Evolutionary conservation across 2,329 filamentous ascomycete species (phyloP).

Genomic region (Aspergillus pseudoterreus): DNA sequence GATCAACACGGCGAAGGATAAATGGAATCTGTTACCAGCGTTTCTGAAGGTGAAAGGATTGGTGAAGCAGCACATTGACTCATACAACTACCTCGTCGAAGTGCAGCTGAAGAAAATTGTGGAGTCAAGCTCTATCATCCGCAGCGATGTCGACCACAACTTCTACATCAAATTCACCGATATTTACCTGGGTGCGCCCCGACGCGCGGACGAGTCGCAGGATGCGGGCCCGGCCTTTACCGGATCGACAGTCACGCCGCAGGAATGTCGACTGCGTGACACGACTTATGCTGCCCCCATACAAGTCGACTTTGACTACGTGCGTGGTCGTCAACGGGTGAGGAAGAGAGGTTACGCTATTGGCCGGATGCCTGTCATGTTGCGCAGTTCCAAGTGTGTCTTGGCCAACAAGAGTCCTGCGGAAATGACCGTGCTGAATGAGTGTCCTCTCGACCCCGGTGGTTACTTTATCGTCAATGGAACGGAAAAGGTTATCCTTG

Average conservation of each 20-base stretch:
- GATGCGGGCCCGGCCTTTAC: conserved; percentile 42
- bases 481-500: conserved; percentile 96
- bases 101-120: conserved; percentile 97
- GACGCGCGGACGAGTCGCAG: conserved; percentile 70
- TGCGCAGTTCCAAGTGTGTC: conserved; percentile 90
- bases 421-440: conserved; percentile 87
- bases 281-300: conserved; percentile 98
- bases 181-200: conserved; percentile 80
- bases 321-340: conserved; percentile 73
- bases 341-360: conserved; percentile 72
- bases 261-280: conserved; percentile 93
- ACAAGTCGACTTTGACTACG: conserved; percentile 86
- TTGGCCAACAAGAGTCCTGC: conserved; percentile 77
- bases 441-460: conserved; percentile 92
- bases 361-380: conserved; percentile 92
- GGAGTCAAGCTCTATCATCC: conserved; percentile 80
- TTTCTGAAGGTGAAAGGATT: conserved; percentile 96
- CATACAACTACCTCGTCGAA: conserved; percentile 97
- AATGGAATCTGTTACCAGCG: conserved; percentile 95
- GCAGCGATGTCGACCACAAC: conserved; percentile 86
- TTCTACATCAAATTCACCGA: conserved; percentile 94
- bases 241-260: conserved; percentile 68
- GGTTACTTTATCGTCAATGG: conserved; percentile 98
- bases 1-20: conserved; percentile 72
- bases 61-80: conserved; percentile 97